phyloP scores from a whole-genome alignment of 2,329 filamentous ascomycete genomes.

The Hortaea werneckii region DNA sequence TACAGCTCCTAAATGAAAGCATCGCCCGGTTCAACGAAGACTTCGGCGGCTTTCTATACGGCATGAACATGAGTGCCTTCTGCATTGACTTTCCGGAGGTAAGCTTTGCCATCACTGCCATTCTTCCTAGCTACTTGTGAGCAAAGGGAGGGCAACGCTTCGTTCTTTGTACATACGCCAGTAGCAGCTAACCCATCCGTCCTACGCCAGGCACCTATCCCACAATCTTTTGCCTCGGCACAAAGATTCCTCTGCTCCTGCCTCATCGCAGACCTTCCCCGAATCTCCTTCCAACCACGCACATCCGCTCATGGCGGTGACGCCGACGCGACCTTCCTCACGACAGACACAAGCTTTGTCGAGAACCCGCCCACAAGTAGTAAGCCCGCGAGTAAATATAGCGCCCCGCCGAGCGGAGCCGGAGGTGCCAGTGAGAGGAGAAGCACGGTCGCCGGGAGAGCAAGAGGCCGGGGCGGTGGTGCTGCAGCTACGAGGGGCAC shows the following conservation, averaged over 20 bases:
- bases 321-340: conserved; percentile 78
- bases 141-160: too few species aligned
- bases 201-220: conserved; percentile 60
- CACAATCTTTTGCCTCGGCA: conserved; percentile 70
- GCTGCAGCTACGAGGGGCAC: conserved; percentile 1
- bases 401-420: conserved; percentile 5
- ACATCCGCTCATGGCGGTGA: conserved; percentile 27
- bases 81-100: conserved; percentile 97
- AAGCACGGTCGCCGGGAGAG: background rate
- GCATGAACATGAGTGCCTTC: conserved; percentile 97
- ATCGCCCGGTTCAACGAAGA: conserved; percentile 88
- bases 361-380: conserved; percentile 58
- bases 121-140: background rate
- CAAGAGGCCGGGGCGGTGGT: background rate
- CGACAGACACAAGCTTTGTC: conserved; percentile 83
- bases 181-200: too few species aligned
- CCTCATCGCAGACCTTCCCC: background rate
- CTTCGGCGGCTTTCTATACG: conserved; percentile 91
- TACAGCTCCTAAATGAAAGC: conserved; percentile 94
- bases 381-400: conserved; percentile 32
- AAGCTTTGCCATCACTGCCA: conserved; percentile 10
- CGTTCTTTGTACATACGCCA: too few species aligned
- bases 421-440: background rate
- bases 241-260: conserved; percentile 24
- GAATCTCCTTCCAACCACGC: conserved; percentile 13